Evolutionary conservation across 371 early-diverging fungal species (phyloP).

Genomic region (Dinochytrium kinnereticum): DNA sequence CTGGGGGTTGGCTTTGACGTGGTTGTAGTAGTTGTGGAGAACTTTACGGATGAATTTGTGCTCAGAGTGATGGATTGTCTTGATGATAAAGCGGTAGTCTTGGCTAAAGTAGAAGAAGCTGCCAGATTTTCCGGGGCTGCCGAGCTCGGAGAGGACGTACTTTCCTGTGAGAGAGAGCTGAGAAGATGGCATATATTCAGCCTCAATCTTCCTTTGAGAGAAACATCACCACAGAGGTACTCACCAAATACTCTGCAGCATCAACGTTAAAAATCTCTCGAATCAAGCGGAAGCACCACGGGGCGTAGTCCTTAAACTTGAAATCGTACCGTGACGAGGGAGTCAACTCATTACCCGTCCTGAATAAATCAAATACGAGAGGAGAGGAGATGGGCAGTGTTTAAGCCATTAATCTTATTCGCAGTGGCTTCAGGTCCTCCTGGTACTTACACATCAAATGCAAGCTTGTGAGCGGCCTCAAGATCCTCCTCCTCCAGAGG

Average conservation of each 20-base stretch:
- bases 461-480: conserved; percentile 86
- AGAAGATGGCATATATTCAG: too few species aligned
- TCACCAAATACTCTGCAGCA: conserved; percentile 94
- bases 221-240: too few species aligned
- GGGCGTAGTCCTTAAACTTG: conserved; percentile 98
- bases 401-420: too few species aligned
- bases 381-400: background rate
- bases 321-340: conserved; percentile 96
- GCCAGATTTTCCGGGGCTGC: conserved; percentile 95
- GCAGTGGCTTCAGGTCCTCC: too few species aligned
- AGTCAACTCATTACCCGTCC: conserved; percentile 87
- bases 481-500: conserved; percentile 78
- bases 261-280: conserved; percentile 88
- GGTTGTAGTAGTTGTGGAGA: conserved; percentile 80
- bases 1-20: conserved; percentile 87
- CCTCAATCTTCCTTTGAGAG: too few species aligned
- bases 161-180: conserved; percentile 93
- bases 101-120: conserved; percentile 96
- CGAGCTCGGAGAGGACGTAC: conserved; percentile 95
- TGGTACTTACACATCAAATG: conserved; percentile 84
- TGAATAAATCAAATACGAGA: background rate
- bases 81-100: conserved; percentile 98
- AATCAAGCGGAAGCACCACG: conserved; percentile 93
- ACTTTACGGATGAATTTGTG: conserved; percentile 90
- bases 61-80: conserved; percentile 94